A percentile compares a stretch with the other conserved stretches of the same genome.
These are phyloP conservation scores for Aspergillus leporis DNA, from an alignment of 495 filamentous ascomycete species.

Conservation along the genomic window DNA sequence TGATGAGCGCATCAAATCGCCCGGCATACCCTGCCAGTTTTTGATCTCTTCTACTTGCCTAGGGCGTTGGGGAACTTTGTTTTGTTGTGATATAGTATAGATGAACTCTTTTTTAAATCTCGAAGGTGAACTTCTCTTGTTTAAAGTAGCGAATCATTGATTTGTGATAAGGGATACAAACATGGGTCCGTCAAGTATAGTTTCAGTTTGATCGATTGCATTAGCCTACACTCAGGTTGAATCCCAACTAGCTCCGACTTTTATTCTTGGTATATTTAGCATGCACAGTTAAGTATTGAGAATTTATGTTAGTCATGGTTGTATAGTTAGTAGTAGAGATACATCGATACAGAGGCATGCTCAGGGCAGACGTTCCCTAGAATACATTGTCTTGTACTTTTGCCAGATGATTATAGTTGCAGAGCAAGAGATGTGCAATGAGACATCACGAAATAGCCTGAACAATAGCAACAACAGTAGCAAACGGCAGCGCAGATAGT, in stretches of 20 bases:
- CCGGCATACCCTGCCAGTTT: slow-evolving; percentile 13
- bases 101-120: slow-evolving; percentile 14
- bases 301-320: background rate
- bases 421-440: background rate
- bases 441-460: background rate
- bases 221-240: background rate
- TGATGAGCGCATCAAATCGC: slow-evolving; percentile 37
- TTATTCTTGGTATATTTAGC: background rate
- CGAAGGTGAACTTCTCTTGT: background rate
- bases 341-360: background rate
- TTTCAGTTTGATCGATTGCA: background rate
- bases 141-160: background rate
- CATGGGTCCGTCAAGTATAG: background rate
- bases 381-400: background rate
- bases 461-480: background rate
- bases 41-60: slow-evolving; percentile 19
- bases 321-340: background rate
- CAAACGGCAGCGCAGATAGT: background rate
- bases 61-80: slow-evolving; percentile 34
- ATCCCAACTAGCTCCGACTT: background rate
- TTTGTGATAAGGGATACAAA: background rate
- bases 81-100: slow-evolving; percentile 33
- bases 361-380: background rate
- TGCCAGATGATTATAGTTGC: background rate
- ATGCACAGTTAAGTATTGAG: background rate